Evolutionary conservation across 352 stramenopile genomes (phyloP), one percentile per base, ranked within the genome.

Genomic region (Globisporangium mamillatum): DNA sequence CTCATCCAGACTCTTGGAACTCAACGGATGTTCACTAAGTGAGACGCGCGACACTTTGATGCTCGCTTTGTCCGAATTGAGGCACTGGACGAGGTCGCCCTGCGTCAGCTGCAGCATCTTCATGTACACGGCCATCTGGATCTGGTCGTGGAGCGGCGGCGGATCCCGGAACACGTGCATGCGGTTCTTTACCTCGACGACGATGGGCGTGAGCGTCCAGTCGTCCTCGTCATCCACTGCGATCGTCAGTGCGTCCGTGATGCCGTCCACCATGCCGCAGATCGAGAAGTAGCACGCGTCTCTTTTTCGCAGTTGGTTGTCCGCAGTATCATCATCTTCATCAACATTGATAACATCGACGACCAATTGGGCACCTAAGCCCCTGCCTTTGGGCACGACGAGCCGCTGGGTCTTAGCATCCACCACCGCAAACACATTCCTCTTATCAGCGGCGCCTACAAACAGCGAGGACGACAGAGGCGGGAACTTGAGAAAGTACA

Each of bases 101-200:
- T 85, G 69, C 9, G 74, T 62, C 34, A 93, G 66, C 1, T 65
- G 72, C 4, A 93, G 64, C 84, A 94, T 89, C 68, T 94, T 94
- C 72, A 94, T 86, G 68, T 94, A 94, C 24, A 94, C 75, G 18
- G 83, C 84, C 68, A 93, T 80, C 57, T 94, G 86, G 22, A 94
- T 85, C 32, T 89, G 77, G 61, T 94, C 86, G 62, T 93, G 78
- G 16, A 94, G 75, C 6, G 82, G 86, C 3, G 78, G 82, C 4
- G 81, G 84, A 9, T 82, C 70, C 7, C 77, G 76, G 58, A 94
- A 90, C 44, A 75, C 74, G 34, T 77, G 75, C 69, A 94, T 67
- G 20, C 86, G 82, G 70, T 92, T 94, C 69, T 94, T 94, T 20
- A 94, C 77, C 62, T 94, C 86, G 14, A 94, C 75, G 32, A 94